Conservation (phyloP, 495 filamentous ascomycete species). For the Podospora sp. region DNA sequence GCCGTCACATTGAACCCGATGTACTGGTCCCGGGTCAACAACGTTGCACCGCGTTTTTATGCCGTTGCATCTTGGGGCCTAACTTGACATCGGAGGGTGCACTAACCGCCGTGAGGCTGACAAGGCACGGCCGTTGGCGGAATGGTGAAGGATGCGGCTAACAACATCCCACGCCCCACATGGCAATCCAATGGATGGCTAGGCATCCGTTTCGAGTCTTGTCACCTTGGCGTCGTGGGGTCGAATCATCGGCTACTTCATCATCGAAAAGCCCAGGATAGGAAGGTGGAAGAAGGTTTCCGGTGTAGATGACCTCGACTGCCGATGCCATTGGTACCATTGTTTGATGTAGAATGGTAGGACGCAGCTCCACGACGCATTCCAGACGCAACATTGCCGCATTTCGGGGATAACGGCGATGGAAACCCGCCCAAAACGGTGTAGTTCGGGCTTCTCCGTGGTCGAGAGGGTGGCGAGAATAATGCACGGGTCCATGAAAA, state of each 20-base stretch:
- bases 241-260: background rate
- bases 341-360: too few species aligned
- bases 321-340: too few species aligned
- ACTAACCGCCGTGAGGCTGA: background rate
- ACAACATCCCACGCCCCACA: background rate
- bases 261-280: too few species aligned
- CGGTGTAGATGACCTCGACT: too few species aligned
- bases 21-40: background rate
- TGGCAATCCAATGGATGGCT: background rate
- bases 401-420: too few species aligned
- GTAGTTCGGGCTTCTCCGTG: too few species aligned
- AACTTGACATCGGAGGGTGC: background rate
- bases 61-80: background rate
- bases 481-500: too few species aligned
- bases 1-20: background rate
- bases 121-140: background rate
- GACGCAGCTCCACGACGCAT: too few species aligned
- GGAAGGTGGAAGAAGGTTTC: too few species aligned
- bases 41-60: background rate
- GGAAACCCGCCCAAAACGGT: too few species aligned
- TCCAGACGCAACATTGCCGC: too few species aligned
- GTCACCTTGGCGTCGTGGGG: background rate
- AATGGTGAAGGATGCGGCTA: background rate
- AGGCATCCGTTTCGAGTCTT: background rate
- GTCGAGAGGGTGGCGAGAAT: too few species aligned